Conservation (phyloP, 495 filamentous ascomycete species). For the Apodospora peruviana region DNA sequence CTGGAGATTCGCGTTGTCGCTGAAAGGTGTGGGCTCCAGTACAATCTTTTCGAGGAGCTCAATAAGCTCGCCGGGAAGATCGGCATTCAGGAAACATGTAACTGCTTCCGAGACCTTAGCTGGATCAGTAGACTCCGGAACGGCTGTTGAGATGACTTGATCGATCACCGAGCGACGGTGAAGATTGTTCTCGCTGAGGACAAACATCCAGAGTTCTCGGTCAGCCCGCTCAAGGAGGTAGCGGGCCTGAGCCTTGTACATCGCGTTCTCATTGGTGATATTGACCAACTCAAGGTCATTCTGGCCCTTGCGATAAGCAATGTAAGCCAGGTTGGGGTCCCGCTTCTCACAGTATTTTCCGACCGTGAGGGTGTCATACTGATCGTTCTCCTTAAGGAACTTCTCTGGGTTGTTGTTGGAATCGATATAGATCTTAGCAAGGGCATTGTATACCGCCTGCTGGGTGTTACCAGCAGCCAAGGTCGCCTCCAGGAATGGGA, state of each 20-base stretch:
- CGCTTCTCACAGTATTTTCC: constrained; percentile 99
- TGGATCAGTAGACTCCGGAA: constrained; percentile 89
- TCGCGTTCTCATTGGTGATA: constrained; percentile 97
- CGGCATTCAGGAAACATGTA: constrained; percentile 81
- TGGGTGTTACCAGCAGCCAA: constrained; percentile 90
- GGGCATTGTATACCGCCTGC: constrained; percentile 94
- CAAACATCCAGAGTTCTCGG: constrained; percentile 87
- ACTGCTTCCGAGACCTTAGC: constrained; percentile 95
- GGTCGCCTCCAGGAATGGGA: constrained; percentile 95
- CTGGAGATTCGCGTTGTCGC: constrained; percentile 92
- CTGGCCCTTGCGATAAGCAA: constrained; percentile 92
- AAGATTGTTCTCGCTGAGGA: constrained; percentile 90
- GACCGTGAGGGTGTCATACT: constrained; percentile 88
- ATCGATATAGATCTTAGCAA: constrained; percentile 99
- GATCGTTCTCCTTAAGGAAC: constrained; percentile 96
- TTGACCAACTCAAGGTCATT: constrained; percentile 96
- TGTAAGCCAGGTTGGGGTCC: constrained; percentile 94
- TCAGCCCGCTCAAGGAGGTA: constrained; percentile 92
- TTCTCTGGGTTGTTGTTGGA: constrained; percentile 98
- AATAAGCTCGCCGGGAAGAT: constrained; percentile 90
- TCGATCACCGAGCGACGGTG: constrained; percentile 91
- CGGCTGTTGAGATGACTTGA: constrained; percentile 93
- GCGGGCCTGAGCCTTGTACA: constrained; percentile 95
- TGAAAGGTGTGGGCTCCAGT: constrained; percentile 93
- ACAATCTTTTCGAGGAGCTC: constrained; percentile 99